phyloP scores from a whole-genome alignment of 176 grass and related monocot genomes.

The Cenchrus fungigraminus region DNA sequence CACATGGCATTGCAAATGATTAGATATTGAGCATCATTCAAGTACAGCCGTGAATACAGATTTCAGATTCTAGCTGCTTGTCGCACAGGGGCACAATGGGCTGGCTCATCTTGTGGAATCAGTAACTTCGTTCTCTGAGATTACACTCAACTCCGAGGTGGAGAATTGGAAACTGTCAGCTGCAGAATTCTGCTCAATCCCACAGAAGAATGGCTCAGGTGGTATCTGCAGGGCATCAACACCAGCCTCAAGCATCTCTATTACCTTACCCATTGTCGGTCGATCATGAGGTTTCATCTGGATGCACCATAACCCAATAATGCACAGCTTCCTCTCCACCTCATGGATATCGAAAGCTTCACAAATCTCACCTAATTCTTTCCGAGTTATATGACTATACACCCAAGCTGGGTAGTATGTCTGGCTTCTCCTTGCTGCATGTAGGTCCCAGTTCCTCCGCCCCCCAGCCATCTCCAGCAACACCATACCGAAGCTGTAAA shows the following conservation, averaged over 20 bases:
- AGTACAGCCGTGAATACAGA: neutral
- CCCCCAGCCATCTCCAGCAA: constrained; percentile 47
- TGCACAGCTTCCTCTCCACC: constrained; percentile 54
- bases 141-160: neutral
- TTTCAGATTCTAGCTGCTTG: neutral
- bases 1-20: neutral
- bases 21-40: neutral
- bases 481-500: constrained; percentile 58
- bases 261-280: constrained; percentile 40
- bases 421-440: constrained; percentile 22
- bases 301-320: constrained; percentile 57
- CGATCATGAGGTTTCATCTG: constrained; percentile 47
- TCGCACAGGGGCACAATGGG: neutral
- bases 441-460: constrained; percentile 4
- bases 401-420: constrained; percentile 49
- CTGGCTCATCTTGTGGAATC: neutral
- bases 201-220: constrained; percentile 44
- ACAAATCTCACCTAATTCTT: neutral
- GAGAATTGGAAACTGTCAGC: neutral
- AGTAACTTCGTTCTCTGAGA: constrained; percentile 27
- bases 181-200: neutral
- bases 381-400: constrained; percentile 22
- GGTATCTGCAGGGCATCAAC: constrained; percentile 34
- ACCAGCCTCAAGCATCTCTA: constrained; percentile 48
- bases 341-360: constrained; percentile 33